Conservation (phyloP, 352 stramenopile genomes). For the Globisporangium emineosum region DNA sequence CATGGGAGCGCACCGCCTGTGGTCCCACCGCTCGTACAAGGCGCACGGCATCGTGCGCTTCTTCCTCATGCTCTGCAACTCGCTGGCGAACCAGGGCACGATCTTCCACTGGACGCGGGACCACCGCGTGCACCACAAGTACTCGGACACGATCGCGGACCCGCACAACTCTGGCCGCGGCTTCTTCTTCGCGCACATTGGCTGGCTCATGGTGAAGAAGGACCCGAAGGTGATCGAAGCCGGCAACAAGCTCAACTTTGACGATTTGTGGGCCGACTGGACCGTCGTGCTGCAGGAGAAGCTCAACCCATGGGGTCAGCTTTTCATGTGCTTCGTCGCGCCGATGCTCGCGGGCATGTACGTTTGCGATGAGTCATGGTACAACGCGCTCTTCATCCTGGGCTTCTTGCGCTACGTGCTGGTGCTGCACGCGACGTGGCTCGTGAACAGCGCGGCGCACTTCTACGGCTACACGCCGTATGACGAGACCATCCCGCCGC, state of each 20-base stretch:
- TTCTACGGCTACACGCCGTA: constrained; percentile 98
- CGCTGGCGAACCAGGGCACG: constrained; percentile 97
- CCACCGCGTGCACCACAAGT: constrained; percentile 99
- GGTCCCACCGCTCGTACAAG: constrained; percentile 96
- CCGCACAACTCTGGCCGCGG: constrained; percentile 96
- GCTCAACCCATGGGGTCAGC: constrained; percentile 96
- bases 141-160: constrained; percentile 93
- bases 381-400: constrained; percentile 94
- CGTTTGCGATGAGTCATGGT: constrained; percentile 92
- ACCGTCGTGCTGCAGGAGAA: constrained; percentile 96
- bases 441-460: constrained; percentile 98
- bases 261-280: constrained; percentile 95
- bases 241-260: constrained; percentile 94
- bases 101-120: constrained; percentile 98
- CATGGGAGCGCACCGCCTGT: constrained; percentile 96
- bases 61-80: constrained; percentile 97
- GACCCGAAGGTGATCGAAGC: constrained; percentile 89
- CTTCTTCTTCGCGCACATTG: constrained; percentile 99
- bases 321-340: constrained; percentile 98
- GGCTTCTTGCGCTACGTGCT: constrained; percentile 93
- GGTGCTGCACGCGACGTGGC: constrained; percentile 97
- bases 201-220: constrained; percentile 98
- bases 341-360: constrained; percentile 89
- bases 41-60: constrained; percentile 89
- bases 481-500: constrained; percentile 91